phyloP scores from a whole-genome alignment of 2,329 filamentous ascomycete genomes.

The Fusarium begoniae region DNA sequence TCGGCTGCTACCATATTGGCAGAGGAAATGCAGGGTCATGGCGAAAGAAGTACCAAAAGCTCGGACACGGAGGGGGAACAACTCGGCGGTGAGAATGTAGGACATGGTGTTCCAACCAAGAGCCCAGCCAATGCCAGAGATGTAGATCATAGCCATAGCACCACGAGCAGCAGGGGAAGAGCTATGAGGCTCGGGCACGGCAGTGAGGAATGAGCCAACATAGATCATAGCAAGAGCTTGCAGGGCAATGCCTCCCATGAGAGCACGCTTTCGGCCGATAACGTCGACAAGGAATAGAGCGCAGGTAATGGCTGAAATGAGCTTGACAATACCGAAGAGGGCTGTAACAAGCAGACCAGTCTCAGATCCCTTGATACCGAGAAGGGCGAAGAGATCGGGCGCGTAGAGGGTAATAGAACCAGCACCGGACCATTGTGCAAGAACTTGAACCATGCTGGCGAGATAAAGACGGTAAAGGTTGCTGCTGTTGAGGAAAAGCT shows the following conservation, averaged over 20 bases:
- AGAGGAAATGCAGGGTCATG: constrained; percentile 15
- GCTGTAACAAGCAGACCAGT: constrained; percentile 17
- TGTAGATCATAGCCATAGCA: constrained; percentile 23
- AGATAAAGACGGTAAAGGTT: constrained; percentile 29
- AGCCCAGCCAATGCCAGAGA: constrained; percentile 30
- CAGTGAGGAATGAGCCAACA: constrained; percentile 9
- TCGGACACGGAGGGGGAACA: constrained; percentile 22
- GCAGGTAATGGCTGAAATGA: constrained; percentile 5
- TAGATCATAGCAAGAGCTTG: constrained; percentile 19
- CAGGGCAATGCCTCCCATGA: constrained; percentile 1
- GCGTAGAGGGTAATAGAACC: constrained; percentile 19
- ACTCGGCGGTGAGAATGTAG: constrained; percentile 25
- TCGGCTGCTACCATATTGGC: constrained; percentile 15
- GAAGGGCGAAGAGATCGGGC: constrained; percentile 2
- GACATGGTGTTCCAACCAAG: constrained; percentile 30
- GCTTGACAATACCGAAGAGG: constrained; percentile 13
- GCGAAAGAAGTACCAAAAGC: constrained; percentile 13
- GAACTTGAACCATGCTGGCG: constrained; percentile 30
- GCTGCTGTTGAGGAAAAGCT: constrained; percentile 25
- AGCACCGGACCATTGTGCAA: constrained; percentile 31
- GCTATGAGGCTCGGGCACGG: background rate
- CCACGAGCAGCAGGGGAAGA: background rate
- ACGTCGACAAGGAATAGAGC: constrained; percentile 13
- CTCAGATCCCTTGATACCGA: constrained; percentile 9
- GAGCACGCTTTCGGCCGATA: constrained; percentile 15